Evolutionary conservation across 2,329 filamentous ascomycete genomes (phyloP), one percentile per base, ranked within the genome.

Genomic region (Aureobasidium sp.): DNA sequence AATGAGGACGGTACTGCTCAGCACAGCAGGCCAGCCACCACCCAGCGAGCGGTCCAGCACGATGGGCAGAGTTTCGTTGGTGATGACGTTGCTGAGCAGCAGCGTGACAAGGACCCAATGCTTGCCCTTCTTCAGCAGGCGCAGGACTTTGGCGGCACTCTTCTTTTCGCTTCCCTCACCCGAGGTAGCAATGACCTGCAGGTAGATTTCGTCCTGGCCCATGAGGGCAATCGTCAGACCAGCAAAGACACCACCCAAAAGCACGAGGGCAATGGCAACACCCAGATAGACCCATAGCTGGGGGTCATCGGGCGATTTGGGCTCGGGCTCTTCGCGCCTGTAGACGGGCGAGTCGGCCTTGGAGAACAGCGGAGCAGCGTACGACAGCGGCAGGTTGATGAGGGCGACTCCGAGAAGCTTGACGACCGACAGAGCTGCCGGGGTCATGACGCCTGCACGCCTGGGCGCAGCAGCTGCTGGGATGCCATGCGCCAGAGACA

Each of bases 41-140:
- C 94, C 94, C 20, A 99, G 84, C 62, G 91, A 96, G 62, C 94
- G 83, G 76, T 99, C 94, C 57, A 99, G 83, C 12, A 99, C 90
- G 65, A 99, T 96, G 31, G 94, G 94, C 15, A 97, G 81, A 2
- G 93, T 95, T 77, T 97, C 94, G 75, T 99, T 97, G 67, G 95
- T 96, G 70, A 99, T 95, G 71, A 99, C 94, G 74, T 99, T 99
- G 74, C 91, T 91, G 62, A 99, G 80, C 8, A 99, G 83, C 29
- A 99, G 79, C 2, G 94, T 97, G 60, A 99, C 94, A 62, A 99
- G 80, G 22, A 99, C 93, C 94, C 94, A 99, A 76, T 99, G 94
- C 75, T 99, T 99, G 69, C 94, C 94, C 69, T 84, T 88, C 66
- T 90, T 86, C 62, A 99, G 78, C 31, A 99, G 79, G 47, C 85